Percentiles rank a stretch among this genome's conserved stretches.
phyloP scores from a whole-genome alignment of 208 protist genomes.

The Crithidia acanthocephali region DNA sequence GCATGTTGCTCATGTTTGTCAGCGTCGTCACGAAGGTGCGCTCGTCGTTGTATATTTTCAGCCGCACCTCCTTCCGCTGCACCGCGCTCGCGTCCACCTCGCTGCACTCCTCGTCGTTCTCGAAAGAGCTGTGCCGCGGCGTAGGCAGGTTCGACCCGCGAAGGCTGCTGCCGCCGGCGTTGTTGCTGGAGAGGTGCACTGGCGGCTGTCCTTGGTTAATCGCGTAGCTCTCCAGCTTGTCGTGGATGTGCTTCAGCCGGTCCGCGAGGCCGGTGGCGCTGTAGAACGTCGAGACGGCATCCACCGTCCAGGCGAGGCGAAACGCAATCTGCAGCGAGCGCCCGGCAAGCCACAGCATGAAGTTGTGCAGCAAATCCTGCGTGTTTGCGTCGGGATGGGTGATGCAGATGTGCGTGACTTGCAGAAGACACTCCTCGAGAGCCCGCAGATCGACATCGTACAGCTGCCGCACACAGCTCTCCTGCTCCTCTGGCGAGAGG shows the following conservation, averaged over 20 bases:
- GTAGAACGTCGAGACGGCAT: conserved; percentile 63
- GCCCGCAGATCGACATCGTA: conserved; percentile 55
- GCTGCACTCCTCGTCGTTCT: conserved; percentile 23
- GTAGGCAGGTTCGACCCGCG: conserved; percentile 2
- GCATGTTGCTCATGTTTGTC: conserved; percentile 73
- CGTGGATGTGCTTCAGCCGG: conserved; percentile 75
- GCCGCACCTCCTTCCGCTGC: conserved; percentile 76
- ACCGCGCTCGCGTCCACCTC: conserved; percentile 51
- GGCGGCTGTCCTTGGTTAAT: conserved; percentile 68
- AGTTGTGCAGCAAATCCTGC: conserved; percentile 63
- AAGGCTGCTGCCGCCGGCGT: conserved; percentile 17
- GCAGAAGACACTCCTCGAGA: conserved; percentile 77
- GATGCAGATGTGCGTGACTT: conserved; percentile 85
- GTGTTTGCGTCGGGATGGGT: conserved; percentile 55
- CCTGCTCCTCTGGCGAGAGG: conserved; percentile 47
- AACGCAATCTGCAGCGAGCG: conserved; percentile 76
- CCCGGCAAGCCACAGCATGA: conserved; percentile 79
- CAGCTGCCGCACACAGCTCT: conserved; percentile 55
- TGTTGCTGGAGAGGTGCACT: conserved; percentile 4
- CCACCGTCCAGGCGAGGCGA: conserved; percentile 78
- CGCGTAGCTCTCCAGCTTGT: conserved; percentile 88
- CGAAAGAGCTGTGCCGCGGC: conserved; percentile 13
- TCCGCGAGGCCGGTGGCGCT: conserved; percentile 49
- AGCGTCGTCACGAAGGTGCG: conserved; percentile 74
- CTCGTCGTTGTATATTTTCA: conserved; percentile 87